phyloP scores from a whole-genome alignment of 2,329 filamentous ascomycete genomes.

The Alternaria sp. region DNA sequence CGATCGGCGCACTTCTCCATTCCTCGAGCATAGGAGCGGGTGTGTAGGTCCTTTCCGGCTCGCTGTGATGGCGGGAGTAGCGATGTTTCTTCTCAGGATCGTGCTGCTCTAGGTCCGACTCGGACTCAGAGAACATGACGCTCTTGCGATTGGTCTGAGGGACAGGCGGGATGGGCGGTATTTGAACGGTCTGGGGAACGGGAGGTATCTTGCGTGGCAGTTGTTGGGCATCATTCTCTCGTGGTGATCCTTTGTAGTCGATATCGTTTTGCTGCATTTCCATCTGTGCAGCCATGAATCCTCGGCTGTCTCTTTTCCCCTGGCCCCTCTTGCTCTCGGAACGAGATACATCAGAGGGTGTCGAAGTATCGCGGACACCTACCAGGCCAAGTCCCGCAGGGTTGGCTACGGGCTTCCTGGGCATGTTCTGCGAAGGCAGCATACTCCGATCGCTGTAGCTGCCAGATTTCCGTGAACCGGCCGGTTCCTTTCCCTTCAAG shows the following conservation, averaged over 20 bases:
- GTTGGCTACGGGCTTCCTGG: slow-evolving; percentile 29
- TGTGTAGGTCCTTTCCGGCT: slow-evolving; percentile 60
- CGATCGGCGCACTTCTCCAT: slow-evolving; percentile 52
- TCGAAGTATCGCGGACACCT: slow-evolving; percentile 37
- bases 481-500: slow-evolving; percentile 42
- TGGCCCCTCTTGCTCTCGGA: slow-evolving; percentile 42
- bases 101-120: slow-evolving; percentile 28
- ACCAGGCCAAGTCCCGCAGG: slow-evolving; percentile 41
- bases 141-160: slow-evolving; percentile 47
- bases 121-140: slow-evolving; percentile 49
- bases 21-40: slow-evolving; percentile 66
- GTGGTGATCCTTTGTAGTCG: slow-evolving; percentile 41
- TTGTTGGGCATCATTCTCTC: slow-evolving; percentile 45
- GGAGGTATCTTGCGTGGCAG: slow-evolving; percentile 18
- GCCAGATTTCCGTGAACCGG: slow-evolving; percentile 29
- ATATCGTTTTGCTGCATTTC: slow-evolving; percentile 49
- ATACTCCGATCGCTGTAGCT: slow-evolving; percentile 42
- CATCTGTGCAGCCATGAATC: slow-evolving; percentile 44
- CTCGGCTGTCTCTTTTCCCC: slow-evolving; percentile 39
- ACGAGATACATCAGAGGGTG: slow-evolving; percentile 37
- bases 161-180: slow-evolving; percentile 20
- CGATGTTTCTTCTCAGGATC: slow-evolving; percentile 40
- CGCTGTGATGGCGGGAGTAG: slow-evolving; percentile 47
- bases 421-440: slow-evolving; percentile 24
- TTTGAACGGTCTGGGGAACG: background rate